Conservation (phyloP, 2,329 filamentous ascomycete species). For the Cercospora berteroae region DNA sequence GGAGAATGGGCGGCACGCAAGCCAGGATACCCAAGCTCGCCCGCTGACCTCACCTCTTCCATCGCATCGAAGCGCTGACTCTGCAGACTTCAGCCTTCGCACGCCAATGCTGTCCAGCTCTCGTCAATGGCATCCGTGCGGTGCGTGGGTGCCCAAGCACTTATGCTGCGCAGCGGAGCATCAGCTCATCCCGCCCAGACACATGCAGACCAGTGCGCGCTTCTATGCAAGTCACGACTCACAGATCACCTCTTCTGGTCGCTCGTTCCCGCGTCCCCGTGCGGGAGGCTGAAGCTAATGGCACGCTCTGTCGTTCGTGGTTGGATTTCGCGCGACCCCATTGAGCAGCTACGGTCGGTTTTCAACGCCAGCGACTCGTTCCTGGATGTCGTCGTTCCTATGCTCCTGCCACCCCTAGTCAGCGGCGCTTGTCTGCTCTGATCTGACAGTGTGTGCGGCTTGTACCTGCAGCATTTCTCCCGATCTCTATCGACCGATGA, state of each 20-base stretch:
- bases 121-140: conserved; percentile 11
- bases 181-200: not conserved
- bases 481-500: conserved; percentile 8
- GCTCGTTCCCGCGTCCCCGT: conserved; percentile 13
- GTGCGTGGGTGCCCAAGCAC: conserved; percentile 6
- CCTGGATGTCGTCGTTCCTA: conserved; percentile 21
- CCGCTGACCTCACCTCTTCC: conserved; percentile 7
- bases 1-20: not conserved
- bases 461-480: conserved; percentile 10
- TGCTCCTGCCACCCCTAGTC: conserved; percentile 14
- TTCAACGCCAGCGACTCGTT: conserved; percentile 16
- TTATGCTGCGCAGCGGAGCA: not conserved
- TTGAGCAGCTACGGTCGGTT: conserved; percentile 3
- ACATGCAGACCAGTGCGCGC: not conserved
- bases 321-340: conserved; percentile 17
- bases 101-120: not conserved
- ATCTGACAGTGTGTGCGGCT: not conserved
- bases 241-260: not conserved
- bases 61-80: conserved; percentile 19
- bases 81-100: conserved; percentile 18
- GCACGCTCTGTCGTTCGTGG: conserved; percentile 10
- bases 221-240: conserved; percentile 13
- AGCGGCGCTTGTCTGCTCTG: conserved; percentile 17
- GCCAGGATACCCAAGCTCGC: not conserved
- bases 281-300: conserved; percentile 17